Evolutionary conservation across 352 stramenopile genomes (phyloP).

Genomic region (Globisporangium cystogenes): DNA sequence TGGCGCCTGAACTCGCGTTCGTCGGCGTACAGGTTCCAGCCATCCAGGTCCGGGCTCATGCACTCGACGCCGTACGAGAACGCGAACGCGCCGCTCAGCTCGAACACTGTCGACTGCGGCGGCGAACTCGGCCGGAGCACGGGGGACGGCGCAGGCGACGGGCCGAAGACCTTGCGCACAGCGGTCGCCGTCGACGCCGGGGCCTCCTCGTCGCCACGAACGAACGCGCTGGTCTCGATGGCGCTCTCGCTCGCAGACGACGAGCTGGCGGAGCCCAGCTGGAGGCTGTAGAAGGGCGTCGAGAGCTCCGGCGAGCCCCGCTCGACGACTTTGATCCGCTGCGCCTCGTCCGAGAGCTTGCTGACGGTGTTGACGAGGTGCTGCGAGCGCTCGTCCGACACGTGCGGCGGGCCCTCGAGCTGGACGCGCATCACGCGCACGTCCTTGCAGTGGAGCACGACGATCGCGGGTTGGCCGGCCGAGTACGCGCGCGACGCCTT

Average conservation of each 20-base stretch:
- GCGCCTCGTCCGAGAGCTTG: constrained; percentile 47
- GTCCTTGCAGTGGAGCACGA: constrained; percentile 78
- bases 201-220: constrained; percentile 1
- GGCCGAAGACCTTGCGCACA: constrained; percentile 14
- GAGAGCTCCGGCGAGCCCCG: constrained; percentile 1
- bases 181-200: neutral
- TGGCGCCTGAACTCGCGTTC: constrained; percentile 76
- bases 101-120: constrained; percentile 20
- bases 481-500: constrained; percentile 49
- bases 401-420: constrained; percentile 34
- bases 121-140: constrained; percentile 31
- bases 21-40: constrained; percentile 74
- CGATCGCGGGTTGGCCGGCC: constrained; percentile 40
- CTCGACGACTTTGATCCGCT: constrained; percentile 41
- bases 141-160: constrained; percentile 27
- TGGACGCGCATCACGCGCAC: constrained; percentile 67
- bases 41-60: constrained; percentile 41
- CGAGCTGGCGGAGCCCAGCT: neutral
- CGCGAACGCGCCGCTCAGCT: constrained; percentile 63
- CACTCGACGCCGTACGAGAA: constrained; percentile 52
- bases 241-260: constrained; percentile 1
- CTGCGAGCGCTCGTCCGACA: constrained; percentile 51
- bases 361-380: constrained; percentile 41
- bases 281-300: constrained; percentile 5
- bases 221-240: constrained; percentile 1